Conservation (phyloP, 2,329 filamentous ascomycete genomes). For the Penicillium glabrum region DNA sequence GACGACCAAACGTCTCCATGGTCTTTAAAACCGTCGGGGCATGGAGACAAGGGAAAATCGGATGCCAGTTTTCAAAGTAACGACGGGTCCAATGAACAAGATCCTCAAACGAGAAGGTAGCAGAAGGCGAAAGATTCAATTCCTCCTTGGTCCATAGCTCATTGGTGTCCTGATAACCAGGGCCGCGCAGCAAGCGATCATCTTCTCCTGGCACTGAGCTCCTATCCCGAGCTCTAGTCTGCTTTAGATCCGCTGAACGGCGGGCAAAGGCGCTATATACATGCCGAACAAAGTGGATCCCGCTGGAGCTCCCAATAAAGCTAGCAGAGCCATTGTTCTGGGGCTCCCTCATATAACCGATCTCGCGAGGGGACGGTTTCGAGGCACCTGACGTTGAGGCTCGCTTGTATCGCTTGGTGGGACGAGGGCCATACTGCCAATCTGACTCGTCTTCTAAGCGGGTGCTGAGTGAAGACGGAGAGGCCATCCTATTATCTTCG, state of each 20-base stretch:
- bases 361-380: slow-evolving; percentile 37
- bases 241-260: slow-evolving; percentile 29
- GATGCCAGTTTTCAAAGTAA: slow-evolving; percentile 61
- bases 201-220: slow-evolving; percentile 59
- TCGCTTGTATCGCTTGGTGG: slow-evolving; percentile 30
- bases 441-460: slow-evolving; percentile 14
- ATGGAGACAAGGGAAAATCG: slow-evolving; percentile 57
- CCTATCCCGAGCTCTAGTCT: slow-evolving; percentile 31
- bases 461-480: slow-evolving; percentile 14
- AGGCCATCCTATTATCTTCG: slow-evolving; percentile 2
- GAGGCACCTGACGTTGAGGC: slow-evolving; percentile 11
- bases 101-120: slow-evolving; percentile 46
- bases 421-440: slow-evolving; percentile 19
- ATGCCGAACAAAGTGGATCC: slow-evolving; percentile 59
- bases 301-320: slow-evolving; percentile 59
- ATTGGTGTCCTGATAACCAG: slow-evolving; percentile 34
- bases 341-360: slow-evolving; percentile 55
- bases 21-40: slow-evolving; percentile 52
- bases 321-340: slow-evolving; percentile 50
- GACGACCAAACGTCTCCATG: slow-evolving; percentile 46
- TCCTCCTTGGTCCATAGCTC: slow-evolving; percentile 30
- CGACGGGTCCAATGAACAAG: slow-evolving; percentile 52
- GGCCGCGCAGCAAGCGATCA: slow-evolving; percentile 43
- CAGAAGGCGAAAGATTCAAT: slow-evolving; percentile 1
- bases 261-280: slow-evolving; percentile 53